Evolutionary conservation across 371 early-diverging fungal species (phyloP).

Genomic region (Mortierella polycephala): DNA sequence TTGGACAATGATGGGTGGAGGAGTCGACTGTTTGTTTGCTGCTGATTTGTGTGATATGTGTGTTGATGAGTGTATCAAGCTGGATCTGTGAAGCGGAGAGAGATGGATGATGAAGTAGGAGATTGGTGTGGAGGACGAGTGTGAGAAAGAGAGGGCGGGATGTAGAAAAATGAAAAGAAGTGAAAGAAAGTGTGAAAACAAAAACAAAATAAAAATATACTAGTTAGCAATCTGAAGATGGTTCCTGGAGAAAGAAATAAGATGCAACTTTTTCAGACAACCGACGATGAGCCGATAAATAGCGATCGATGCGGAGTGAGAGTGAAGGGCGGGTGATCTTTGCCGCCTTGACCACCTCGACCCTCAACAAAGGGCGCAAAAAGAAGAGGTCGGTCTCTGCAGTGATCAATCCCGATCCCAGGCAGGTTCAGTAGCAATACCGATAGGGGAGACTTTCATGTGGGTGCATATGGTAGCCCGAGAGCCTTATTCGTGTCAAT

Average conservation of each 20-base stretch:
- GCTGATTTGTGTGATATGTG: too few relatives aligned
- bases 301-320: neutral
- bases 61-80: too few relatives aligned
- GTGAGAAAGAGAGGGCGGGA: neutral
- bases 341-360: too few relatives aligned
- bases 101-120: neutral
- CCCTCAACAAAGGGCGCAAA: neutral
- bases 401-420: neutral
- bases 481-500: too few relatives aligned
- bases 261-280: too few relatives aligned
- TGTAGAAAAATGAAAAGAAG: neutral
- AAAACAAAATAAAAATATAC: neutral
- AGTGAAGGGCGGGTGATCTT: neutral
- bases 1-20: neutral
- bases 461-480: too few relatives aligned
- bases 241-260: too few relatives aligned
- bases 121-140: too few relatives aligned
- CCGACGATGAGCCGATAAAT: neutral
- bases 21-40: neutral
- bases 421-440: too few relatives aligned
- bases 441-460: too few relatives aligned
- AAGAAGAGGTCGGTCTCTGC: conserved; percentile 1
- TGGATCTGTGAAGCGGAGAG: neutral
- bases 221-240: too few relatives aligned
- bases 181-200: neutral